Evolutionary conservation across 2,329 filamentous ascomycete species (phyloP).

Genomic region (Hypoxylon sp.): DNA sequence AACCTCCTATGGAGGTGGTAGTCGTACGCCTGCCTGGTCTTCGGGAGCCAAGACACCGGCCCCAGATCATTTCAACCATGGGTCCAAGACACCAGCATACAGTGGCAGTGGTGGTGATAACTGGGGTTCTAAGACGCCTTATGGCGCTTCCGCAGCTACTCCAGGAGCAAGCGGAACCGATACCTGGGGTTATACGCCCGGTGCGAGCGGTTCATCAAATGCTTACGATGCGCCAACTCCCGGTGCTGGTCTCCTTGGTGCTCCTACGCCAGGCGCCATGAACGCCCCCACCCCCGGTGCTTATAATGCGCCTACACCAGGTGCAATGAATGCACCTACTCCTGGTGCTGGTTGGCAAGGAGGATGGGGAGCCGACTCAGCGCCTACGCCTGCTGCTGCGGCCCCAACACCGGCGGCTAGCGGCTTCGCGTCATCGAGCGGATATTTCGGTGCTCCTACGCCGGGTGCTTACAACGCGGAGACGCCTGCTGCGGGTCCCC

Average conservation of each 20-base stretch:
- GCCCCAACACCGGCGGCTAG: slow-evolving; percentile 80
- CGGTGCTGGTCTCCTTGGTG: slow-evolving; percentile 67
- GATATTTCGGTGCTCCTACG: slow-evolving; percentile 63
- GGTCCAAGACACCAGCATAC: slow-evolving; percentile 79
- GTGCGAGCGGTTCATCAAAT: slow-evolving; percentile 60
- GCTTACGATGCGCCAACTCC: slow-evolving; percentile 80
- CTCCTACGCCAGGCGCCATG: slow-evolving; percentile 73
- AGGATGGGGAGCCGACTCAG: slow-evolving; percentile 73
- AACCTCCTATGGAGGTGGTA: slow-evolving; percentile 82
- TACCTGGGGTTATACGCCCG: slow-evolving; percentile 72
- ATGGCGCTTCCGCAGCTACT: slow-evolving; percentile 72
- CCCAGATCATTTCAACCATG: slow-evolving; percentile 73
- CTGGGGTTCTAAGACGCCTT: slow-evolving; percentile 86
- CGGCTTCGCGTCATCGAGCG: slow-evolving; percentile 62
- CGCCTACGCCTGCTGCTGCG: slow-evolving; percentile 74
- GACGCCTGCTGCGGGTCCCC: slow-evolving; percentile 52
- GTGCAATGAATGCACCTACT: slow-evolving; percentile 75
- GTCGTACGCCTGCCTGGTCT: slow-evolving; percentile 82
- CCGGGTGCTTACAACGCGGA: slow-evolving; percentile 54
- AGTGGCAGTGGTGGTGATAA: slow-evolving; percentile 65
- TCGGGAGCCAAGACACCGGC: slow-evolving; percentile 82
- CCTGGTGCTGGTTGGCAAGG: slow-evolving; percentile 75
- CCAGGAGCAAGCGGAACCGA: slow-evolving; percentile 71
- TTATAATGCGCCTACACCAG: slow-evolving; percentile 75
- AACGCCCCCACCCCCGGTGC: slow-evolving; percentile 81